These are phyloP conservation scores for Emergomyces africanus DNA, from an alignment of 2,329 filamentous ascomycete species.

Conservation along the genomic window DNA sequence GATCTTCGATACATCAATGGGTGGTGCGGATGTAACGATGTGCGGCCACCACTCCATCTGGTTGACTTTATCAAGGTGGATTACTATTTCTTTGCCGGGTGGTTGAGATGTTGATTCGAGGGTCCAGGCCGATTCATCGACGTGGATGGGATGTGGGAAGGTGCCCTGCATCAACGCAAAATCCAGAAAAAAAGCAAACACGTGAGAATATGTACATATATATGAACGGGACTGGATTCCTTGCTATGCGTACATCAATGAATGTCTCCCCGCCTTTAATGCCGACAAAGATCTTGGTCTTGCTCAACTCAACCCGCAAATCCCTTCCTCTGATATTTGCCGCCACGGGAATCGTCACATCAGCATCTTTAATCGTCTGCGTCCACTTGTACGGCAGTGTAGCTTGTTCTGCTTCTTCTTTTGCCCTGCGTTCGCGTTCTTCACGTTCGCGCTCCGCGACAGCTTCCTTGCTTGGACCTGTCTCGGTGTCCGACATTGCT, in stretches of 20 bases:
- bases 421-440: constrained; percentile 49
- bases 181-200: background rate
- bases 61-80: constrained; percentile 91
- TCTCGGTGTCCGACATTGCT: constrained; percentile 22
- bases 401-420: constrained; percentile 77
- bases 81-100: constrained; percentile 58
- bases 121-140: constrained; percentile 93
- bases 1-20: constrained; percentile 93
- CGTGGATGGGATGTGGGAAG: constrained; percentile 63
- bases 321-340: constrained; percentile 76
- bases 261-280: constrained; percentile 82
- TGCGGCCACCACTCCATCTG: constrained; percentile 99
- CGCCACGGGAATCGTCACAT: constrained; percentile 65
- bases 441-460: constrained; percentile 37
- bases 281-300: constrained; percentile 61
- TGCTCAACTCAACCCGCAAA: constrained; percentile 70
- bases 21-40: constrained; percentile 72
- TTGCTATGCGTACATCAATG: constrained; percentile 50
- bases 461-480: constrained; percentile 17
- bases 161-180: constrained; percentile 49
- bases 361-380: constrained; percentile 80
- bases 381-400: constrained; percentile 94
- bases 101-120: constrained; percentile 51
- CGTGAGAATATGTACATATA: background rate
- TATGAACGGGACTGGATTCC: background rate